Base-by-base conservation (phyloP, 179 eudicot genomes). In the Kewa caespitosa region DNA sequence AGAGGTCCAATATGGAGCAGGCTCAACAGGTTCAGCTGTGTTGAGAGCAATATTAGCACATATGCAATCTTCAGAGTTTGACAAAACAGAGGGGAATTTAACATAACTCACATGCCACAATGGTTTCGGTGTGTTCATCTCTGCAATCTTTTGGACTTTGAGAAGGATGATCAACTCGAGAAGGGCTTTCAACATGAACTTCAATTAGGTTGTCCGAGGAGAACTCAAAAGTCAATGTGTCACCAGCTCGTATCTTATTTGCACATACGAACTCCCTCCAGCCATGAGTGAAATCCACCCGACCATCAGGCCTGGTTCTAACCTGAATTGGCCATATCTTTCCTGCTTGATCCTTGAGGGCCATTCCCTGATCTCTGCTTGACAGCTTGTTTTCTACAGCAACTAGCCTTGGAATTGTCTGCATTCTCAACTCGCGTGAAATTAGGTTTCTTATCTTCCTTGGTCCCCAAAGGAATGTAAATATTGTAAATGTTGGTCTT, bases 211-310 rank as follows among this genome's bases (percentile, higher is more conserved):
- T 43, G 48, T 80, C 65, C 0, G 79, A 75, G 27, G 34, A 52
- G 55, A 80, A 70, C 50, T 50, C 73, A 27, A 80, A 55, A 38
- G 62, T 76, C 43, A 80, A 73, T 9, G n/a, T 70, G 73, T 80
- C 79, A 42, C 83, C 83, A 28, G 50, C 50, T 64, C 20, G 11
- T 52, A 80, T n/a, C 36, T 71, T 30, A 27, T 42, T 79, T 25
- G 31, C 67, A 3, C 3, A 18, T 23, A 79, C 38, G 55, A 79
- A 79, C 67, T 74, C 72, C 75, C 67, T 79, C 82, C 82, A 79
- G 18, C 79, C 82, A 74, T 59, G 18, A 60, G 69, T 38, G n/a
- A 74, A 69, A 69, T 79, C 79, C 34, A 80, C 72, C 31, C 83
- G 79, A 54, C 83, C 83, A 64, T 67, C 69, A 2, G 38, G 72